Percentiles rank a stretch among this genome's conserved stretches.
Conservation (phyloP, 176 grass and related monocot genomes). For the Carex myosuroides region DNA sequence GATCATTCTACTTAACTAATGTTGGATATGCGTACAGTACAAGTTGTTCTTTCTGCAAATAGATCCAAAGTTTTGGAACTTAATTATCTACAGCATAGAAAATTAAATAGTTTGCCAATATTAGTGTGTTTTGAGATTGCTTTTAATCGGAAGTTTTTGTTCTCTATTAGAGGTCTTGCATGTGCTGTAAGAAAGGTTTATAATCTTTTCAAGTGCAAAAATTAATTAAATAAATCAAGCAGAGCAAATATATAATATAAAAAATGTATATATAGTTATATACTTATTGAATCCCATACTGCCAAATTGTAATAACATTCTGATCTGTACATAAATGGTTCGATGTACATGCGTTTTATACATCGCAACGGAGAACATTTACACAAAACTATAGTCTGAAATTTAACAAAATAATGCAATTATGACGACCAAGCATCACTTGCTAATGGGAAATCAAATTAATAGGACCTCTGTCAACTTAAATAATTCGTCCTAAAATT, state of each 20-base stretch:
- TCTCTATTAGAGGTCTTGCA: background rate
- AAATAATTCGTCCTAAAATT: too few species aligned
- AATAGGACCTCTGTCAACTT: background rate
- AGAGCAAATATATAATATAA: background rate
- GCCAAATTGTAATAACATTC: background rate
- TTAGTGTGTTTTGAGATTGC: background rate
- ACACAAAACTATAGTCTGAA: background rate
- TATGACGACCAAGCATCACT: background rate
- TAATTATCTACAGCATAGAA: background rate
- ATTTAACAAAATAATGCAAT: background rate
- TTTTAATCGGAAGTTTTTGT: background rate
- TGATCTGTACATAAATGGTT: background rate
- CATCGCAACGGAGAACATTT: background rate
- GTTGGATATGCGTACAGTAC: background rate
- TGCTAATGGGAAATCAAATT: background rate
- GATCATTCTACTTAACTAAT: background rate
- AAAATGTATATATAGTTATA: background rate
- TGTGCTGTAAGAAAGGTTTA: background rate
- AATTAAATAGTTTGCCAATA: background rate
- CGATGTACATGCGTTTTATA: background rate
- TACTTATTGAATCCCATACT: background rate
- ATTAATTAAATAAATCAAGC: background rate
- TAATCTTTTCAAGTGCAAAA: background rate
- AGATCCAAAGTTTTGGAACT: background rate
- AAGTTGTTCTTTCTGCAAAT: background rate